These are phyloP conservation scores for Luffa acutangula DNA, from an alignment of 306 rosid genomes.

Conservation along the genomic window DNA sequence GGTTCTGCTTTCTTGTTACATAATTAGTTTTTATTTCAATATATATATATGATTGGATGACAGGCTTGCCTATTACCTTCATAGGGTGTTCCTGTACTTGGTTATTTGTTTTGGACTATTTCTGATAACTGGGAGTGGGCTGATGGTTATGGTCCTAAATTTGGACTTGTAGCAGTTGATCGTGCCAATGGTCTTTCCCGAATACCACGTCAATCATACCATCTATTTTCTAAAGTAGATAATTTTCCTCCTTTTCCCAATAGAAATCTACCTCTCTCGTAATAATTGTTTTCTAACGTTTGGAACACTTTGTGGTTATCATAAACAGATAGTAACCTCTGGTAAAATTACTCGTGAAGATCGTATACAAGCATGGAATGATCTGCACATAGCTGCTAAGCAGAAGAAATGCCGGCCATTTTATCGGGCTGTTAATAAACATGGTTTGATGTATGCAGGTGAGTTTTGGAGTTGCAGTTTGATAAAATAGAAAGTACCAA, in stretches of 20 bases:
- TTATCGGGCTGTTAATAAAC: conserved; percentile 59
- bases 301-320: background rate
- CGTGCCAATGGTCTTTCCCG: conserved; percentile 61
- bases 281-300: background rate
- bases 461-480: conserved; percentile 17
- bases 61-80: conserved; percentile 16
- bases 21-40: conserved; percentile 7
- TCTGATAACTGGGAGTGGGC: conserved; percentile 99
- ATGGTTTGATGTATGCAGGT: conserved; percentile 93
- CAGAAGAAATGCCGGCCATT: conserved; percentile 68
- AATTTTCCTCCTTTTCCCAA: conserved; percentile 3
- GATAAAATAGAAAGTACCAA: background rate
- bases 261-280: background rate
- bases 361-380: conserved; percentile 66
- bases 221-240: conserved; percentile 66
- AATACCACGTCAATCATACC: conserved; percentile 78
- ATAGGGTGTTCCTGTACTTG: conserved; percentile 69
- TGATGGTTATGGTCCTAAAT: conserved; percentile 98
- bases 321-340: conserved; percentile 48
- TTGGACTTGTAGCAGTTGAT: conserved; percentile 96
- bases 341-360: conserved; percentile 66
- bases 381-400: conserved; percentile 57
- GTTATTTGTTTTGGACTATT: conserved; percentile 79
- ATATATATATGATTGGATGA: background rate
- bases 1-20: conserved; percentile 5